Evolutionary conservation across 2,329 filamentous ascomycete species (phyloP), one percentile per base, ranked within the genome.

Genomic region (Cercospora nicotianae): DNA sequence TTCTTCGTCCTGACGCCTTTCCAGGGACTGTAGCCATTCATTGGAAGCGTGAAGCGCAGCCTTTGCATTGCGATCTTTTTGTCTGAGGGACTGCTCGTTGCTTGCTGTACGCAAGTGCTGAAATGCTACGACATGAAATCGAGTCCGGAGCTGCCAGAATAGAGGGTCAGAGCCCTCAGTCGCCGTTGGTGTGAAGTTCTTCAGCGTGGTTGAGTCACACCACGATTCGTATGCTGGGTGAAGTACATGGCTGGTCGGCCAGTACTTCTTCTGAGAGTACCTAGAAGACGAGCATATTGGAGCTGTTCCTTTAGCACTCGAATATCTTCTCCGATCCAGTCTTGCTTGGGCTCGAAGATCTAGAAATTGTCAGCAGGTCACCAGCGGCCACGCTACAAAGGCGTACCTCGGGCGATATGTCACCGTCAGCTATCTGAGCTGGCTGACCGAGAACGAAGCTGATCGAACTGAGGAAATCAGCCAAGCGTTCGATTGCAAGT

Each of bases 361-460:
- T 58, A 7, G 10, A 7, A 20, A 9, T 3, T 2, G 18, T 58
- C 28, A 58, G 28, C 16, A 28, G 28, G 30, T n/a, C 13, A 8
- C 28, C 0, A 33, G 28, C 18, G 55, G 28, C 2, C 13, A 16
- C 2, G 28, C 0, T 58, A 1, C 18, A 9, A 16, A 12, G 9
- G 13, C 55, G 16, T 58, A 57, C 33, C 31, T 64, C 48, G 51
- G 48, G 30, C 13, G 62, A 64, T 36, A 64, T 31, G 20, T 64
- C 62, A n/a, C 18, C 45, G 3, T 64, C 62, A 12, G 5, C 6
- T 26, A 64, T 57, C 7, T 63, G 31, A 16, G 28, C 9, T 39
- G 55, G 55, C 55, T 58, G 55, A 16, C 55, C 55, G 1, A 58
- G 30, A 31, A 33, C 55, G 28, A 31, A 31, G 28, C 55, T 33